Evolutionary conservation across 371 early-diverging fungal genomes (phyloP).

Genomic region (Lichtheimia corymbifera): DNA sequence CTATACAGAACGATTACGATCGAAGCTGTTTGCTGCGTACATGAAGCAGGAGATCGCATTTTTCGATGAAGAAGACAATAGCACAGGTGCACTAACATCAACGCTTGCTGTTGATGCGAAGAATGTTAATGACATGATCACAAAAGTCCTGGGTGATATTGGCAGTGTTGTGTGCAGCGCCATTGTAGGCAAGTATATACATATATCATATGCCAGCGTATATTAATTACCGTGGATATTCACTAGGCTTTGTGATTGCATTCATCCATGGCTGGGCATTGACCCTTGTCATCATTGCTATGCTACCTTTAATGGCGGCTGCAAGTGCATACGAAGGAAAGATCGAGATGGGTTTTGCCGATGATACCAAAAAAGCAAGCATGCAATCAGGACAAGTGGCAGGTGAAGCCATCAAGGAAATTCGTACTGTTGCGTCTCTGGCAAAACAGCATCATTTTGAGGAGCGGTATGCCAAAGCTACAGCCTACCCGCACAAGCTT

Average conservation of each 20-base stretch:
- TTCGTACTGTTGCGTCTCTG: conserved; percentile 86
- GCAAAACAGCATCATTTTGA: conserved; percentile 75
- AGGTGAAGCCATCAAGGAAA: conserved; percentile 82
- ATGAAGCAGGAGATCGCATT: conserved; percentile 79
- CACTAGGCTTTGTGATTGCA: conserved; percentile 43
- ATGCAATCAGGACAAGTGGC: conserved; percentile 73
- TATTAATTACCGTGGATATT: neutral
- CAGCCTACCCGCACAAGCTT: conserved; percentile 63
- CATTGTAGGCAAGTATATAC: conserved; percentile 26
- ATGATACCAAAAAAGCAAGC: conserved; percentile 65
- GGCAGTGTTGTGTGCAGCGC: conserved; percentile 47
- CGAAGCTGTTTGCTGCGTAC: conserved; percentile 49
- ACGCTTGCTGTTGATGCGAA: conserved; percentile 77
- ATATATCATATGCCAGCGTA: neutral
- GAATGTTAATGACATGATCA: conserved; percentile 60
- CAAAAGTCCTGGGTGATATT: conserved; percentile 57
- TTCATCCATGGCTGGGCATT: conserved; percentile 58
- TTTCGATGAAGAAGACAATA: conserved; percentile 80
- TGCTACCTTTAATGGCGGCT: conserved; percentile 50
- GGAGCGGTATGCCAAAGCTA: conserved; percentile 54
- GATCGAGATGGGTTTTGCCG: conserved; percentile 53
- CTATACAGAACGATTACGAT: conserved; percentile 60
- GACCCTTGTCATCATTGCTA: conserved; percentile 56
- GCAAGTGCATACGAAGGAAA: conserved; percentile 44
- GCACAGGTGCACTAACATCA: conserved; percentile 75